Base-by-base conservation (phyloP, 2,329 filamentous ascomycete species). In the Chaetomium sp. region DNA sequence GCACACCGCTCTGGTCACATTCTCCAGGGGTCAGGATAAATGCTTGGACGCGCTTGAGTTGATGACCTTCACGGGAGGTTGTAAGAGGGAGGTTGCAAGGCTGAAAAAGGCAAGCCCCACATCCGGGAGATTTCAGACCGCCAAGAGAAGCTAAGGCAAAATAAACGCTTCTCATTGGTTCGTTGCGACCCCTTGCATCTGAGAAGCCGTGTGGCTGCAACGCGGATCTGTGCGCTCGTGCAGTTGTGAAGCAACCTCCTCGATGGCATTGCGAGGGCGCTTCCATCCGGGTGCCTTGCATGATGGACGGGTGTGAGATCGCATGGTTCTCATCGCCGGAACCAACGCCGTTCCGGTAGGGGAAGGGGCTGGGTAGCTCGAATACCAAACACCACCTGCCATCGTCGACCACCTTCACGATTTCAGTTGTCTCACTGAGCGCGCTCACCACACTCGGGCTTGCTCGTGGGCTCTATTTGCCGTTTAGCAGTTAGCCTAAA, bases 181-280 rank as follows among this genome's bases (percentile, higher is more conserved):
- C n/a, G 14, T 5, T n/a, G 8, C 19, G 37, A 11, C 54, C 46
- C 44, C 12, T 27, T 36, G 32, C 4, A 12, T 36, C 14, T n/a
- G 45, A 49, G 34, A 45, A 45, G 53, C 57, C 51, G 57, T 57
- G 57, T 53, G 27, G 34, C 37, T 58, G 57, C 51, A 53, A 59
- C 53, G 49, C 45, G 19, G n/a, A 49, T 51, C 59, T 32, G 48
- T 48, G 59, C 53, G 41, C 55, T 51, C 53, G 49, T 48, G 55
- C 55, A 48, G 36, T 49, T 42, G 42, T 59, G 57, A 61, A 55
- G 59, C 59, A 61, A 7, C 36, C 12, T 12, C 6, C 40, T 49
- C 41, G 45, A 61, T 45, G 54, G 36, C 56, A 58, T 55, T 53
- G 36, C 46, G 36, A 36, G 33, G 42, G 9, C 49, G 27, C 32